Evolutionary conservation across 257 asterid species (phyloP).

Genomic region (Agastache rugosa): DNA sequence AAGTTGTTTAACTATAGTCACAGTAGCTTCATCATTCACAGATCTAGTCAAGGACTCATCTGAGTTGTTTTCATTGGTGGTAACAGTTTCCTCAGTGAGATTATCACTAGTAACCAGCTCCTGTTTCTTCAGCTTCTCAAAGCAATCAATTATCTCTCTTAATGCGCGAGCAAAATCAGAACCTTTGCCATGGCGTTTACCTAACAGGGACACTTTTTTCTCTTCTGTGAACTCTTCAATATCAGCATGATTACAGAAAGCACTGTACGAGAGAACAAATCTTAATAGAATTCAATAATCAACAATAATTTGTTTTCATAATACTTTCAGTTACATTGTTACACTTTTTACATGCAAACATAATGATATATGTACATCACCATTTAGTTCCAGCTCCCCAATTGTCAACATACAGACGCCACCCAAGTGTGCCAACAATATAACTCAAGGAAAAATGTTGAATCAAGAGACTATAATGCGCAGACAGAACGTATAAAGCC

Average conservation of each 20-base stretch:
- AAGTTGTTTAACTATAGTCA: conserved; percentile 36
- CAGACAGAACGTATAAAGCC: not conserved
- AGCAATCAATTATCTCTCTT: conserved; percentile 75
- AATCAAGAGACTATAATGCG: not conserved
- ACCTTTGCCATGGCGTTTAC: conserved; percentile 85
- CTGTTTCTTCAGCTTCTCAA: conserved; percentile 68
- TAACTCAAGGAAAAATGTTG: not conserved
- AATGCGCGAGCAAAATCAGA: conserved; percentile 87
- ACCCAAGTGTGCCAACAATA: not conserved
- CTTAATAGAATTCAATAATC: conserved; percentile 20
- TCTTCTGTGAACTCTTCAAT: conserved; percentile 94
- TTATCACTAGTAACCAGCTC: conserved; percentile 46
- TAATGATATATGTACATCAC: not conserved
- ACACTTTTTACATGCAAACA: not conserved
- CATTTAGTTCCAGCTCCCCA: not conserved
- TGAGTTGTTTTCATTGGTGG: conserved; percentile 50
- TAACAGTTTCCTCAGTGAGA: conserved; percentile 48
- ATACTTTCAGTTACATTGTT: conserved; percentile 1
- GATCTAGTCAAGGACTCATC: conserved; percentile 50
- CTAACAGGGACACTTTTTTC: conserved; percentile 73
- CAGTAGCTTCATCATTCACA: conserved; percentile 51
- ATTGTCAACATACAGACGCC: not conserved
- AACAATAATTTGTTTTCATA: not conserved
- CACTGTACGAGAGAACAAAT: conserved; percentile 55
- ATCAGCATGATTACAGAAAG: conserved; percentile 89